Evolutionary conservation across 2,329 filamentous ascomycete species (phyloP), one percentile per base, ranked within the genome.

Genomic region (Aspergillus melleus): DNA sequence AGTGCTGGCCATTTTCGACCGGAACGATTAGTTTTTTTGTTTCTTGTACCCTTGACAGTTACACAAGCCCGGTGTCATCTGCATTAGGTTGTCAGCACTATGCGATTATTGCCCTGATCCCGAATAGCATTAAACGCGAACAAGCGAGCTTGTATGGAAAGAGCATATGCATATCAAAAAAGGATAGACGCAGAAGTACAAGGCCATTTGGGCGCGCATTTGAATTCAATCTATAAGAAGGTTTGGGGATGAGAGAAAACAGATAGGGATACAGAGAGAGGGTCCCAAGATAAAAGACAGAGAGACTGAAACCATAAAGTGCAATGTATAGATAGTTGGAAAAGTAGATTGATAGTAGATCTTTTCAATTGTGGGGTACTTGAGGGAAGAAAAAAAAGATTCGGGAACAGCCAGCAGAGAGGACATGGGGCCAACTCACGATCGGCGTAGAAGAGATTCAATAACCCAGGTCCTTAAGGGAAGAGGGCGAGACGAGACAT

Each of bases 1-100:
- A 64, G 74, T 76, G 64, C 73, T 76, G 61, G 72, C 64, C 74
- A 76, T 76, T 42, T 72, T 75, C 67, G 69, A 65, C 24, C 24
- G 54, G 57, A 62, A 57, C 39, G 68, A 65, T 60, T 14, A n/a
- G 60, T 57, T 65, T 61, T 64, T 58, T 60, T 57, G 56, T 65
- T 61, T 64, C 58, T 60, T 57, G 55, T 65, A 64, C 64, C 55
- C 66, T 60, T 71, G 69, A 64, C 64, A 68, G 66, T 70, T 66
- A 72, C 68, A 68, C 63, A 65, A 62, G 63, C 68, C 64, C 63
- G 64, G 59, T 71, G 64, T 70, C 72, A 75, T 75, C 72, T 74
- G 61, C 26, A 30, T 42, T 42, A 49, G 52, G 20, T 47, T 14
- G 64, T 74, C 60, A 73, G 70, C 55, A 47, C 44, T 16, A 59